phyloP scores from a whole-genome alignment of 768 basidiomycete genomes.

The Agrocybe pediades region DNA sequence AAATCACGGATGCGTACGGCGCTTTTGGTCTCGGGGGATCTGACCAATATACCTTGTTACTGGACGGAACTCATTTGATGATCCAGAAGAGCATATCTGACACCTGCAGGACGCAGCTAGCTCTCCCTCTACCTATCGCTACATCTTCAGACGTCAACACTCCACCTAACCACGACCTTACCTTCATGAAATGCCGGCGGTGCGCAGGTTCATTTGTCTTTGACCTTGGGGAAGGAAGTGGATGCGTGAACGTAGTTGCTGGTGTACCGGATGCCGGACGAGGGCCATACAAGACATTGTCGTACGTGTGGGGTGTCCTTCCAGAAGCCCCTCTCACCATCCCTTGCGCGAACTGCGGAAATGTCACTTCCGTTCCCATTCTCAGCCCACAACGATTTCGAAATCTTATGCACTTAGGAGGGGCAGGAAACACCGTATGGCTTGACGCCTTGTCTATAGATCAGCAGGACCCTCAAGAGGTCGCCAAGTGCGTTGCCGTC shows the following conservation, averaged over 20 bases:
- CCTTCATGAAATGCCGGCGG: slow-evolving; percentile 3
- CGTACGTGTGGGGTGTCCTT: slow-evolving; percentile 8
- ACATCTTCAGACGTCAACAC: background rate
- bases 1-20: background rate
- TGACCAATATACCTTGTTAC: background rate
- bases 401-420: slow-evolving; percentile 3
- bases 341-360: slow-evolving; percentile 1
- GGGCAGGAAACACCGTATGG: slow-evolving; percentile 6
- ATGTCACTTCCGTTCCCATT: slow-evolving; percentile 4
- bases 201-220: slow-evolving; percentile 3
- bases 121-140: background rate
- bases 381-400: slow-evolving; percentile 4
- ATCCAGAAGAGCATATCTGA: background rate
- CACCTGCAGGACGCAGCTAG: background rate
- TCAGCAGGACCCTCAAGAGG: slow-evolving; percentile 1
- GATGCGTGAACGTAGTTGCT: background rate
- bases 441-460: slow-evolving; percentile 8
- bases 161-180: background rate
- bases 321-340: background rate
- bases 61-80: slow-evolving; percentile 4
- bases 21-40: background rate
- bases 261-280: background rate
- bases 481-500: background rate
- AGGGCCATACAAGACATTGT: slow-evolving; percentile 6
- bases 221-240: background rate